Base-by-base conservation (phyloP, 805 yeast species). In the Metschnikowia proteae region DNA sequence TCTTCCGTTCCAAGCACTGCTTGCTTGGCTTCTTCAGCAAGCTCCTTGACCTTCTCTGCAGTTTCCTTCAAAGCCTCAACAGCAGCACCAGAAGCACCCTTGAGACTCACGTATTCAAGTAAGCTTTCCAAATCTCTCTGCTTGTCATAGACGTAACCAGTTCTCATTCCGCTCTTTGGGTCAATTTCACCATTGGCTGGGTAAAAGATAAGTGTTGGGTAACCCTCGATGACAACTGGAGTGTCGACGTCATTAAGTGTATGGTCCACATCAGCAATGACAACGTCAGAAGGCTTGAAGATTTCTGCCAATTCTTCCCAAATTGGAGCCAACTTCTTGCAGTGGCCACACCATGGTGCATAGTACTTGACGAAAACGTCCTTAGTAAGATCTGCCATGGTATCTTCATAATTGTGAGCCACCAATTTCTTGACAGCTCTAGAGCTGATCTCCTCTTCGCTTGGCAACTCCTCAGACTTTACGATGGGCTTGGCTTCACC, bases 301-400 rank as follows among this genome's bases (percentile, higher is more conserved):
- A 85, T 60, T 44, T 74, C 83, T 45, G 92, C 97, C 56, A 94
- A 80, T 65, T 91, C 94, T 66, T 88, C 95, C 76, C 83, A 92
- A 50, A 75, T 77, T 63, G 97, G 96, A 45, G 92, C 92, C 66
- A 90, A 78, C 70, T 80, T 87, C 78, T 88, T 89, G 77, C 97
- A 89, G 77, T 90, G 96, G 41, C 96, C 95, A 76, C 96, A 90
- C 97, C 97, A 91, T 72, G 96, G 95, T 43, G 98, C 97, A 64
- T 88, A 91, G 73, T 91, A 92, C 74, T 88, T 87, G 48, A 92
- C 96, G 49, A 91, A 70, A 33, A 87, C 84, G 64, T 86, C 92
- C 72, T 82, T 85, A 39, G 66, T 49, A 57, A 62, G 45, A 60
- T 83, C 83, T 29, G 68, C 68, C 46, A 88, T 78, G 51, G 88